Conservation (phyloP, 2,329 filamentous ascomycete genomes). For the Chrysosporium queenslandicum region DNA sequence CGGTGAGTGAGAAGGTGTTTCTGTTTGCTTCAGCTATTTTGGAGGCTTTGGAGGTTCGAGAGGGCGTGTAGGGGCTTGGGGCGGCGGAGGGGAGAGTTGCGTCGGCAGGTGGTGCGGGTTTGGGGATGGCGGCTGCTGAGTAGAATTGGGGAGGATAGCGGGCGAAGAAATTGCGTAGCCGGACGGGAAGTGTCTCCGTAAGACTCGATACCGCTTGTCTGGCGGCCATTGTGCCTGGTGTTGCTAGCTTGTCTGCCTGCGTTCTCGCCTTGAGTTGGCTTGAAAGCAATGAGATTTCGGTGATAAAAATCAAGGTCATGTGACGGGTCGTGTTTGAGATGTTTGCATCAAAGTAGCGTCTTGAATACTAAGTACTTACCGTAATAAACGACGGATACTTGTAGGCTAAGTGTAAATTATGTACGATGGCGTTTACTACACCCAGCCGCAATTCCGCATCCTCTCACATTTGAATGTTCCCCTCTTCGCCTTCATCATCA, state of each 20-base stretch:
- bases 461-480: background rate
- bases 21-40: slow-evolving; percentile 20
- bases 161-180: slow-evolving; percentile 76
- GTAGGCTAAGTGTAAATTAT: background rate
- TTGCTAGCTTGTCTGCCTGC: background rate
- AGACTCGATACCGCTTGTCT: slow-evolving; percentile 30
- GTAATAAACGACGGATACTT: background rate
- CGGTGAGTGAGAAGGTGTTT: slow-evolving; percentile 26
- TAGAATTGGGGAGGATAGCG: slow-evolving; percentile 65
- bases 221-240: slow-evolving; percentile 14
- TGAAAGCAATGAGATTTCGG: slow-evolving; percentile 1
- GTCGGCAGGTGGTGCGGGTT: slow-evolving; percentile 21
- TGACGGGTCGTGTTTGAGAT: slow-evolving; percentile 1
- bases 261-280: background rate
- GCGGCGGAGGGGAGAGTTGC: slow-evolving; percentile 38
- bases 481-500: slow-evolving; percentile 5
- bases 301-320: background rate
- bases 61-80: slow-evolving; percentile 34
- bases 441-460: background rate
- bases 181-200: slow-evolving; percentile 63
- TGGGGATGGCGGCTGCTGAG: slow-evolving; percentile 27
- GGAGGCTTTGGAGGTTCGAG: slow-evolving; percentile 36
- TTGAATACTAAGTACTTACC: background rate
- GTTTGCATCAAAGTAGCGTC: slow-evolving; percentile 1
- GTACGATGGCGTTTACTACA: slow-evolving; percentile 8